Conservation (phyloP, 306 rosid genomes). For the Trifolium subterraneum region DNA sequence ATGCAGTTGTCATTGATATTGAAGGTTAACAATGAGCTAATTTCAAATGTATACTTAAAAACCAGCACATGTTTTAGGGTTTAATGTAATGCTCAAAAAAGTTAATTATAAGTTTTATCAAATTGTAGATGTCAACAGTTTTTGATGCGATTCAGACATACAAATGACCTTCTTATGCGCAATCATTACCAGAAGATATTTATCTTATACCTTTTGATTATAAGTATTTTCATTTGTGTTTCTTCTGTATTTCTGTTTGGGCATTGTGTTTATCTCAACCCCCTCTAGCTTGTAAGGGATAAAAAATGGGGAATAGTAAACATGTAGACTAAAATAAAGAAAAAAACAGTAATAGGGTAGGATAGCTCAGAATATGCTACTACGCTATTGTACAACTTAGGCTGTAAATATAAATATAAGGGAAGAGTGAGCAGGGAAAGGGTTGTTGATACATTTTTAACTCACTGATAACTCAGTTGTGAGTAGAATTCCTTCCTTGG, state of each 20-base stretch:
- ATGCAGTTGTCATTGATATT: not conserved
- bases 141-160: not conserved
- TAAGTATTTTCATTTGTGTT: constrained; percentile 6
- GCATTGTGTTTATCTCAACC: not conserved
- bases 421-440: not conserved
- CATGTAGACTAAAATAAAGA: not conserved
- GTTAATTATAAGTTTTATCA: constrained; percentile 1
- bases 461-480: not conserved
- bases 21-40: not conserved
- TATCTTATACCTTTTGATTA: not conserved
- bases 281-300: constrained; percentile 2
- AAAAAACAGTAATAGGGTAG: not conserved
- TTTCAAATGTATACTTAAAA: not conserved
- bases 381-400: not conserved
- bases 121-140: not conserved
- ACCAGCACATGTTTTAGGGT: not conserved
- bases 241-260: not conserved
- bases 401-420: not conserved
- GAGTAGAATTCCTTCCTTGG: not conserved
- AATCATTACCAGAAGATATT: too few relatives aligned
- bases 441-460: constrained; percentile 5
- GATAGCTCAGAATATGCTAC: not conserved
- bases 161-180: not conserved
- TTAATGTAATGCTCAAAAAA: constrained; percentile 1
- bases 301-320: not conserved